These are phyloP conservation scores for Psilocybe azurescens DNA, from an alignment of 768 basidiomycete genomes.

Conservation along the genomic window DNA sequence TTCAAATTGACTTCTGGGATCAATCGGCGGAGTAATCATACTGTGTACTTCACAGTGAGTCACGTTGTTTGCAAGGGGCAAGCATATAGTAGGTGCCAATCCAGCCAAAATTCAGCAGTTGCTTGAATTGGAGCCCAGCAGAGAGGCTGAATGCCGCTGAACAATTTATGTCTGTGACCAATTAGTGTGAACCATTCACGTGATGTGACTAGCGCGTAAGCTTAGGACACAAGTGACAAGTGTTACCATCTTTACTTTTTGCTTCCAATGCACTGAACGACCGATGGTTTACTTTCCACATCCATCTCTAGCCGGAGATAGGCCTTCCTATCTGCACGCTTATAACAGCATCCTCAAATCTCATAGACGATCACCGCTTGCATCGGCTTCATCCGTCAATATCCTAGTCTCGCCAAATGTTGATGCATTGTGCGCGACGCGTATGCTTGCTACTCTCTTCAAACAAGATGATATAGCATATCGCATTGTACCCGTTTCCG, in stretches of 20 bases:
- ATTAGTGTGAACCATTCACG: slow-evolving; percentile 1
- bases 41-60: too few relatives aligned
- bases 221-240: background rate
- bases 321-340: slow-evolving; percentile 72
- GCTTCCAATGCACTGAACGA: background rate
- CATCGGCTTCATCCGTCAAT: slow-evolving; percentile 83
- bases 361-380: slow-evolving; percentile 74
- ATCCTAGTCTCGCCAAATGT: slow-evolving; percentile 90
- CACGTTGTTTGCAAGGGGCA: too few relatives aligned
- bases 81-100: too few relatives aligned
- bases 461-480: slow-evolving; percentile 94
- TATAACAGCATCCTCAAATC: slow-evolving; percentile 75
- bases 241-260: background rate
- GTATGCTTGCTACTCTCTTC: slow-evolving; percentile 88
- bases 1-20: too few relatives aligned
- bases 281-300: slow-evolving; percentile 67
- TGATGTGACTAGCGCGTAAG: slow-evolving; percentile 23
- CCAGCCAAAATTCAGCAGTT: too few relatives aligned
- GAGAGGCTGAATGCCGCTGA: too few relatives aligned
- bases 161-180: too few relatives aligned
- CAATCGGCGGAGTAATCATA: too few relatives aligned
- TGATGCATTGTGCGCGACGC: slow-evolving; percentile 89
- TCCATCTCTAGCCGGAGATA: slow-evolving; percentile 66
- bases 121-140: too few relatives aligned
- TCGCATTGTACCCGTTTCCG: slow-evolving; percentile 87